A percentile compares a stretch with the other conserved stretches of the same genome.
Evolutionary conservation across 192 early-diverging fungal genomes (phyloP).

Genomic region (Backusella australiensis): DNA sequence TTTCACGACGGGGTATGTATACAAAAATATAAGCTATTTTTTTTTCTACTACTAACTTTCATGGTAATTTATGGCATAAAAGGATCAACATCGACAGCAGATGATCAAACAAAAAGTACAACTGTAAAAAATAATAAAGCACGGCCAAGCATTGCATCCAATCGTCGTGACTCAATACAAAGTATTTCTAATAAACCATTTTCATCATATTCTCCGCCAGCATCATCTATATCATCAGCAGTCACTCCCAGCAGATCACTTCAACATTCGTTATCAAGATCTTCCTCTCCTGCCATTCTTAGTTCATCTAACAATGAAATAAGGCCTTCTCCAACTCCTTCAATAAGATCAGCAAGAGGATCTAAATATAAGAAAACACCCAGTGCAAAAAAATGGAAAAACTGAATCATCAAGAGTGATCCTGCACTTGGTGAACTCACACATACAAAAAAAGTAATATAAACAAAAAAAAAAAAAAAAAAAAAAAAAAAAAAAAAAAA

Average conservation of each 20-base stretch:
- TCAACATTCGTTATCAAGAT: conserved; percentile 11
- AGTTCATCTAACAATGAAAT: not conserved
- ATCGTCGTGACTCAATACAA: conserved; percentile 2
- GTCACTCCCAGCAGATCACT: not conserved
- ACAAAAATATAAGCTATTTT: not conserved
- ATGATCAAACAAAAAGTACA: not conserved
- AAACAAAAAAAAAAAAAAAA: not conserved
- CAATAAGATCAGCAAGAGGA: not conserved
- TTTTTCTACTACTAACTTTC: not conserved
- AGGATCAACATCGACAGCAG: not conserved
- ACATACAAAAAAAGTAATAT: not conserved
- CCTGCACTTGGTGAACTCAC: not conserved
- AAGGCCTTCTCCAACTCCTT: not conserved
- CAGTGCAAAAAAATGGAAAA: not conserved
- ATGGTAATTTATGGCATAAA: not conserved
- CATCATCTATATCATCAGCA: not conserved
- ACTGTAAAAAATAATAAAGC: conserved; percentile 2
- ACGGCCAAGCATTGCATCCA: not conserved
- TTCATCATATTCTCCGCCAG: conserved; percentile 2
- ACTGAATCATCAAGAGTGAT: not conserved
- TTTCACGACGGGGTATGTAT: conserved; percentile 4
- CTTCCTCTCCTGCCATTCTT: conserved; percentile 5
- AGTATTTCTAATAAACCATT: not conserved
- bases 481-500: not conserved
- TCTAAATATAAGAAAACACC: conserved; percentile 3